Evolutionary conservation across 2,329 filamentous ascomycete species (phyloP), one percentile per base, ranked within the genome.

Genomic region (Monilinia fructigena): DNA sequence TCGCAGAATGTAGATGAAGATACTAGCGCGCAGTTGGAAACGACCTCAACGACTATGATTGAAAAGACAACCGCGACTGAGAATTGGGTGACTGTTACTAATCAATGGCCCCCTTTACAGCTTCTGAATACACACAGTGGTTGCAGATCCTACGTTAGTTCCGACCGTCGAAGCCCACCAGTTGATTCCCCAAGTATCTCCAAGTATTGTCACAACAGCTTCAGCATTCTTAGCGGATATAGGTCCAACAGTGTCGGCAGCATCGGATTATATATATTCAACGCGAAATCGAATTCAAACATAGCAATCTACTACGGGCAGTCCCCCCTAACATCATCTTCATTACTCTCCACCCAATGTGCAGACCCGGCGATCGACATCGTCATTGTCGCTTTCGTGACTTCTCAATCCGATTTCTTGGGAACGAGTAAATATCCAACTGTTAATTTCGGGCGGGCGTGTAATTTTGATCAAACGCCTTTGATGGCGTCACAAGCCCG

Each of bases 221-320:
- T 10, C 47, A 48, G 20, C 20, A 48, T 48, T 20, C 10, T 23
- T 48, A 48, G 7, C 20, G 11, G 20, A 48, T 23, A n/a, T 10
- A 48, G 20, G 20, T 23, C 20, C 20, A 23, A 20, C 20, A 48
- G 47, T 20, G n/a, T 48, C 47, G 20, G 11, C 20, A 48, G 5
- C 1, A 61, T 35, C 45, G 26, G 35, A 50, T 4, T 74, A 76
- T 65, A 76, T 65, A 66, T 40, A 20, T 77, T 77, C 70, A 65
- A 76, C 64, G 50, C 72, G 2, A 31, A 66, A 23, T 71, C 75
- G 2, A 42, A 59, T 1, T 63, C 69, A 11, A 77, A 77, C 54
- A 62, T 77, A 38, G 76, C 74, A 4, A 76, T 77, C n/a, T 77
- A 77, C 67, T 77, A 73, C 52, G 76, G 75, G 18, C 70, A 73